Percentiles rank a stretch among this genome's conserved stretches.
phyloP scores from a whole-genome alignment of 345 rosid species.

The Brassica incana region DNA sequence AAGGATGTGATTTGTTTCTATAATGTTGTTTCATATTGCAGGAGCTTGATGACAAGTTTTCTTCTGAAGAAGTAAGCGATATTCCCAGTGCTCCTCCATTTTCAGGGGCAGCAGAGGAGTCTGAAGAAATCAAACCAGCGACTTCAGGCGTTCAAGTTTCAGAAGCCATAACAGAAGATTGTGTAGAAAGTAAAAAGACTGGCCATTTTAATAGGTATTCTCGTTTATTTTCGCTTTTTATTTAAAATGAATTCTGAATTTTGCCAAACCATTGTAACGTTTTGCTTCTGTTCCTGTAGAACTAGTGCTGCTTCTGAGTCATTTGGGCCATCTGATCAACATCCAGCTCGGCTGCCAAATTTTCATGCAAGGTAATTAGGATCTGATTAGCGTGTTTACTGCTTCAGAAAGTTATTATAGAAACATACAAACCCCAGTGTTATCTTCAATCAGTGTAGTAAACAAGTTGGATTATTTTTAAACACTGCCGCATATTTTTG shows the following conservation, averaged over 20 bases:
- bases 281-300: slow-evolving; percentile 43
- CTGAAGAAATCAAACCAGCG: slow-evolving; percentile 49
- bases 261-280: slow-evolving; percentile 7
- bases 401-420: neutral
- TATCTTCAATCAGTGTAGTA: slow-evolving; percentile 6
- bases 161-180: slow-evolving; percentile 43
- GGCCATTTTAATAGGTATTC: slow-evolving; percentile 61
- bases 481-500: slow-evolving; percentile 19
- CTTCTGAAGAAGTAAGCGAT: slow-evolving; percentile 56
- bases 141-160: slow-evolving; percentile 39
- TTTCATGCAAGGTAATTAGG: slow-evolving; percentile 81
- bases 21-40: slow-evolving; percentile 38
- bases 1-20: neutral
- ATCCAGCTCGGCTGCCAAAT: slow-evolving; percentile 76
- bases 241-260: neutral
- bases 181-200: slow-evolving; percentile 43
- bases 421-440: neutral
- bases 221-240: neutral
- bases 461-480: neutral
- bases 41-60: slow-evolving; percentile 49
- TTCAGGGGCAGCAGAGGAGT: slow-evolving; percentile 56
- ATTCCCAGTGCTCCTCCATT: slow-evolving; percentile 92
- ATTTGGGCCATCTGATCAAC: slow-evolving; percentile 52
- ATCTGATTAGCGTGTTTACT: slow-evolving; percentile 12
- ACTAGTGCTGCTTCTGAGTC: slow-evolving; percentile 53